Evolutionary conservation across 140 eudicot species (phyloP).

Genomic region (Senecio squalidus): DNA sequence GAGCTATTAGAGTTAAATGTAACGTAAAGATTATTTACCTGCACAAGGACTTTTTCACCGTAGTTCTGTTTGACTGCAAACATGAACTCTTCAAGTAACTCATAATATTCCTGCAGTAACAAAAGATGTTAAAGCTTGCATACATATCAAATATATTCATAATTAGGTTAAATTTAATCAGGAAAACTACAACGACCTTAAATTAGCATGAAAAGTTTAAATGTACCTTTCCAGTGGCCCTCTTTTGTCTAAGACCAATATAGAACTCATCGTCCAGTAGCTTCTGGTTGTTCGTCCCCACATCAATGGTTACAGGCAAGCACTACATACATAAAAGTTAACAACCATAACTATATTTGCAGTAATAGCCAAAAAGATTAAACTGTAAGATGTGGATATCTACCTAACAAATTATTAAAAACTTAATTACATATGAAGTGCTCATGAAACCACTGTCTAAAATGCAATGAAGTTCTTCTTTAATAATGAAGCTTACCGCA

Average conservation of each 20-base stretch:
- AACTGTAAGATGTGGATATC: neutral
- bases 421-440: neutral
- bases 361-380: neutral
- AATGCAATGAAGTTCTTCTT: neutral
- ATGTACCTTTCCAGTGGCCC: constrained; percentile 82
- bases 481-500: constrained; percentile 51
- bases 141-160: neutral
- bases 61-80: constrained; percentile 86
- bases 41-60: constrained; percentile 93
- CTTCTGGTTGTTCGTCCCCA: constrained; percentile 79
- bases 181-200: neutral
- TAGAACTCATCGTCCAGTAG: constrained; percentile 79
- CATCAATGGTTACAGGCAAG: constrained; percentile 87
- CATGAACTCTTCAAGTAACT: constrained; percentile 79
- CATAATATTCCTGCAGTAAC: constrained; percentile 61
- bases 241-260: constrained; percentile 76
- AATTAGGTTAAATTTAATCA: constrained; percentile 1
- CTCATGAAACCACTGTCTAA: neutral
- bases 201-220: neutral
- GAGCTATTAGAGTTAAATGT: neutral
- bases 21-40: constrained; percentile 38
- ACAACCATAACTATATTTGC: neutral
- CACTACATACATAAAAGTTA: constrained; percentile 41
- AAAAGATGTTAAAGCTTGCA: neutral
- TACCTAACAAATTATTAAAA: constrained; percentile 3